Evolutionary conservation across 1,284 basidiomycete species (phyloP), one percentile per base, ranked within the genome.

Genomic region (Peniophora sp.): DNA sequence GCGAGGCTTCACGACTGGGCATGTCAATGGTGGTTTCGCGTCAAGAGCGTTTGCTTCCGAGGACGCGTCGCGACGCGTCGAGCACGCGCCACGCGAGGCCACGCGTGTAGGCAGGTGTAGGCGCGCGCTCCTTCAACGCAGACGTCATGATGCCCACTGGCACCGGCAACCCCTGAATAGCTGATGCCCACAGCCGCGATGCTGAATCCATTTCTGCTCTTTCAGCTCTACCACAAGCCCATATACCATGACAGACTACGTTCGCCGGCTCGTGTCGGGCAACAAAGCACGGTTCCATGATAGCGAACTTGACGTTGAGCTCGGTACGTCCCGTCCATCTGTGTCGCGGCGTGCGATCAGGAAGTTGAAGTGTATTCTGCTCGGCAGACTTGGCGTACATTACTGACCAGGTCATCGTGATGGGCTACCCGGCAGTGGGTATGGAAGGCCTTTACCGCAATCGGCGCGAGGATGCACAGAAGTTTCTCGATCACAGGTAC

Each of bases 391-490:
- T 94, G 8, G 84, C 85, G 45, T 92, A 93, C 67, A 78, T 94
- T n/a, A 90, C 86, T 0, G 81, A 86, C 59, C 72, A 80, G 34
- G 73, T 96, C 55, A 85, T 94, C 55, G 87, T 94, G 57, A 92
- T 87, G 86, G 86, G 92, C n/a, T 94, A 88, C 63, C 92, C 92
- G 0, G 89, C 92, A 0, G 70, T 75, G 0, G 92, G 92, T 2
- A 61, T 94, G 1, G 89, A 91, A 58, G 79, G 85, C 0, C 65
- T 90, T 36, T 96, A 95, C 61, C 78, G 92, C 47, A 96, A 96
- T 63, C 75, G 75, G 35, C 74, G 88, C 46, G 79, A 85, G 24
- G 87, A 93, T 59, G 89, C 88, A 0, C 81, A 85, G 57, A 76
- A 75, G 49, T 94, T 95, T 64, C 74, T 95, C 20, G 80, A 88